These are phyloP conservation scores for Sicyos baderoa DNA, from an alignment of 306 rosid genomes.

Conservation along the genomic window DNA sequence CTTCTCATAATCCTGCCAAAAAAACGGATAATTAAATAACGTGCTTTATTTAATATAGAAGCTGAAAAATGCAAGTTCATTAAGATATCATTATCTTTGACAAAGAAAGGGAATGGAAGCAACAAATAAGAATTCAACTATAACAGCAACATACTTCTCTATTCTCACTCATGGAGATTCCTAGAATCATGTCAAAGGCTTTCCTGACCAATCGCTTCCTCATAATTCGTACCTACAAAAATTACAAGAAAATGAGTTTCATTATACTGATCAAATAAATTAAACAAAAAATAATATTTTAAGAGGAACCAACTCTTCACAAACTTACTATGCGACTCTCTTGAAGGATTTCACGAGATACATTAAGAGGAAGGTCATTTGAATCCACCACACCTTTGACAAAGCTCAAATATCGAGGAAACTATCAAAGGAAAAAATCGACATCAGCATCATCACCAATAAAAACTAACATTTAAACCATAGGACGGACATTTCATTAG, in stretches of 20 bases:
- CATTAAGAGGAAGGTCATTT: slow-evolving; percentile 92
- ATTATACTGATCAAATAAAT: not conserved
- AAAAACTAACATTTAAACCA: not conserved
- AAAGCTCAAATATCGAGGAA: slow-evolving; percentile 90
- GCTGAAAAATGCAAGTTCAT: not conserved
- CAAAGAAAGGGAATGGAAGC: not conserved
- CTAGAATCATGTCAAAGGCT: slow-evolving; percentile 94
- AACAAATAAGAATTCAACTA: slow-evolving; percentile 15
- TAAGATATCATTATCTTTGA: slow-evolving; percentile 1
- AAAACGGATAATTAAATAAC: slow-evolving; percentile 12
- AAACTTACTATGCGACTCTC: slow-evolving; percentile 70
- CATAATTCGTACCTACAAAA: slow-evolving; percentile 81
- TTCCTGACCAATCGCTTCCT: slow-evolving; percentile 86
- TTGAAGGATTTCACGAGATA: slow-evolving; percentile 97
- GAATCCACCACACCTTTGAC: slow-evolving; percentile 96
- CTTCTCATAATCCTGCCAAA: slow-evolving; percentile 76
- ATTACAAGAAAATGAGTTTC: slow-evolving; percentile 9
- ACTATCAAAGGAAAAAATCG: slow-evolving; percentile 35
- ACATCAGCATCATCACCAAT: slow-evolving; percentile 13
- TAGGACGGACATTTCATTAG: slow-evolving; percentile 9
- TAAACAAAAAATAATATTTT: not conserved
- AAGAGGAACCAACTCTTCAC: not conserved
- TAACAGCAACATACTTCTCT: slow-evolving; percentile 46
- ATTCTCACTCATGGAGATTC: slow-evolving; percentile 87
- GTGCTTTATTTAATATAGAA: not conserved